phyloP scores from a whole-genome alignment of 176 grass and related monocot genomes.

The Hordeum marinum region DNA sequence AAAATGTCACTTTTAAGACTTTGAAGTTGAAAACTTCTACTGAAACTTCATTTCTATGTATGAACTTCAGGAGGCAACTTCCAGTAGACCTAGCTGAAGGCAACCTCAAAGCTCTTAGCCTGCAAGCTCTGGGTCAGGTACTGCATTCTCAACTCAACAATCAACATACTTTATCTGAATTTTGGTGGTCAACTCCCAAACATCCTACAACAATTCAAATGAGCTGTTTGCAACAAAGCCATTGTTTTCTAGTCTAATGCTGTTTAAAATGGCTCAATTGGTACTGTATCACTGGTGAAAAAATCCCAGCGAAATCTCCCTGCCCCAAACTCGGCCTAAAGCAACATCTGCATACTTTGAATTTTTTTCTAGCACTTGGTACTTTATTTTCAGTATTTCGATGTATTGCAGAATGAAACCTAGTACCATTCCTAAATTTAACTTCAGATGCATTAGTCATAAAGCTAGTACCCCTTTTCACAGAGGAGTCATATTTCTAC shows the following conservation, averaged over 20 bases:
- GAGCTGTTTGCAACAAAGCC: not conserved
- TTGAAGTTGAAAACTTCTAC: not conserved
- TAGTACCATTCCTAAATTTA: not conserved
- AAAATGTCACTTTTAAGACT: not conserved
- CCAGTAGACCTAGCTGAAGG: slow-evolving; percentile 82
- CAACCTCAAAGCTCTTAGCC: slow-evolving; percentile 76
- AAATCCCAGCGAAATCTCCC: not conserved
- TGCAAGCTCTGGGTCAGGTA: slow-evolving; percentile 93
- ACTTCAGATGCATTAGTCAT: not conserved
- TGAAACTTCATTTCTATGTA: slow-evolving; percentile 1
- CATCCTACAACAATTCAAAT: not conserved
- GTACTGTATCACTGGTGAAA: not conserved
- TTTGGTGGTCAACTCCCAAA: not conserved
- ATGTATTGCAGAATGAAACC: not conserved
- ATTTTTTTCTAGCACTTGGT: not conserved
- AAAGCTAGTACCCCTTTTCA: not conserved
- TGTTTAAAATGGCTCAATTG: not conserved
- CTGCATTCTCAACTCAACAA: not conserved
- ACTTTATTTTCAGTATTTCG: not conserved
- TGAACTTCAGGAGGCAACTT: slow-evolving; percentile 71
- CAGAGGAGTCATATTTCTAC: too few relatives aligned
- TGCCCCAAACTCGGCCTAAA: not conserved
- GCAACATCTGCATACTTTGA: not conserved
- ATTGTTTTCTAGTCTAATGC: not conserved
- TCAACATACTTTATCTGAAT: not conserved